A percentile compares a stretch with the other conserved stretches of the same genome.
Evolutionary conservation across 2,329 filamentous ascomycete genomes (phyloP).

Genomic region (Anthostomella pinea): DNA sequence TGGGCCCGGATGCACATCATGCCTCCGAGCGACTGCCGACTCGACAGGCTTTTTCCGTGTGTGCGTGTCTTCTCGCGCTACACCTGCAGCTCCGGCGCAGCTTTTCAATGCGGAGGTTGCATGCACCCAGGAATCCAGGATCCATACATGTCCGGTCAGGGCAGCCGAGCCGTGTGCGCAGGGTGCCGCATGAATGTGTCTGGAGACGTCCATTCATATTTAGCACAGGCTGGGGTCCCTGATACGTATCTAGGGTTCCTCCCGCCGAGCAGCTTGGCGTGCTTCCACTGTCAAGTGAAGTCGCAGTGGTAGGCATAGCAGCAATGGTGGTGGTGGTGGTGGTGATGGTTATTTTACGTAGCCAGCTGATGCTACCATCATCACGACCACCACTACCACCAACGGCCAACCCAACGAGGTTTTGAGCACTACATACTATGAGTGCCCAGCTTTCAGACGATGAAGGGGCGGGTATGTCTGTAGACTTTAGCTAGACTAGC

Average conservation of each 20-base stretch:
- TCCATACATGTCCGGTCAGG: slow-evolving; percentile 20
- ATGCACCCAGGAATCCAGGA: slow-evolving; percentile 21
- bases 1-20: slow-evolving; percentile 26
- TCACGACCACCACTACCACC: too few species aligned
- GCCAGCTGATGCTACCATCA: too few species aligned
- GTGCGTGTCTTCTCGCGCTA: slow-evolving; percentile 7
- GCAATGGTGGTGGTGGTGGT: too few species aligned
- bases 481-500: too few species aligned
- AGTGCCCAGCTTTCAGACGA: too few species aligned
- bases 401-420: too few species aligned
- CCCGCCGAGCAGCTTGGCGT: background rate
- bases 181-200: slow-evolving; percentile 20
- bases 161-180: slow-evolving; percentile 14
- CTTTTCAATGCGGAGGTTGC: slow-evolving; percentile 30
- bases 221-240: slow-evolving; percentile 18
- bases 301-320: too few species aligned
- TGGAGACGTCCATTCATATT: slow-evolving; percentile 17
- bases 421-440: too few species aligned
- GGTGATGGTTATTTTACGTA: too few species aligned
- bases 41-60: slow-evolving; percentile 20
- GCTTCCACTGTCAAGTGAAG: too few species aligned
- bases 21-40: slow-evolving; percentile 24
- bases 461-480: too few species aligned
- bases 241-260: background rate
- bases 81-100: slow-evolving; percentile 17